Base-by-base conservation (phyloP, 345 rosid species). In the Durio zibethinus region DNA sequence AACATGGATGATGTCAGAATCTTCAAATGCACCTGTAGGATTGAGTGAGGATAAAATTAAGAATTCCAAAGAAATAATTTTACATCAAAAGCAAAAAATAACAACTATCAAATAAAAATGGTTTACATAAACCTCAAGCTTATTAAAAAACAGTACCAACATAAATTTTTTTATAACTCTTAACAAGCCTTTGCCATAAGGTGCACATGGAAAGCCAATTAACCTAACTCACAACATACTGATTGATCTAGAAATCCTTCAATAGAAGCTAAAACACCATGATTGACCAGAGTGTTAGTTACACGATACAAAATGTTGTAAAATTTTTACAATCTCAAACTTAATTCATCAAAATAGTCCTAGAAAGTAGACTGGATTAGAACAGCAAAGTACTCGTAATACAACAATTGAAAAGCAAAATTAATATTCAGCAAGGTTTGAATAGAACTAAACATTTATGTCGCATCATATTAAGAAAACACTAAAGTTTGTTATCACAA, bases 1-100 rank as follows among this genome's bases (percentile, higher is more conserved):
- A 2, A 96, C 99, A 82, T 96, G 99, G 78, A 96, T 88, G 79
- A 96, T 90, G 77, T 96, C 98, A 11, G 98, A 76, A 88, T 96
- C 98, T 82, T 96, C 99, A 82, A 96, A 96, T 69, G 99, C 99
- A 76, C 99, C 98, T 95, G 76, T 3, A 77, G 11, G 53, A 1
- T 78, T 18, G 48, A 72, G 15, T 18, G 48, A 72, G 15, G 9
- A 1, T 31, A 48, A 48, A 74, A 36, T 20, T 31, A 40, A 60
- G 15, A 42, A 70, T 52, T 16, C n/a, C 21, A 10, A 73, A 48
- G 38, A 40, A 57, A 53, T 25, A 12, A 4, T 8, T 59, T 48
- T 16, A 31, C 18, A 40, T 31, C 23, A 48, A 56, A 35, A 21
- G 27, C 50, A 20, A 11, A 21, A 14, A 23, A 18, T 21, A 50